A percentile compares a stretch with the other conserved stretches of the same genome.
phyloP scores from a whole-genome alignment of 2,329 filamentous ascomycete genomes.

The Zymoseptoria tritici region DNA sequence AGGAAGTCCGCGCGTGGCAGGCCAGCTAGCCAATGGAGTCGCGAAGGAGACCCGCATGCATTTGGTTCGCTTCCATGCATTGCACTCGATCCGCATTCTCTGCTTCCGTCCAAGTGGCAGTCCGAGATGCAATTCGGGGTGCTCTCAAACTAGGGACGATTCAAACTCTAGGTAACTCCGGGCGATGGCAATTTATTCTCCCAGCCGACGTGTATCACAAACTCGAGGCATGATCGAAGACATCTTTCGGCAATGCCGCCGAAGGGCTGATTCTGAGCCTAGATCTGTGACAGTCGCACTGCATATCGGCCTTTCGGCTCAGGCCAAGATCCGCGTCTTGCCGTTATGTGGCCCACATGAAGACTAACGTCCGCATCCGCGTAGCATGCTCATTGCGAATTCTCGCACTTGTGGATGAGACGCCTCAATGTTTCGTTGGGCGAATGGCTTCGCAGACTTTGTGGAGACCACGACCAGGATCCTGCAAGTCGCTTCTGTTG shows the following conservation, averaged over 20 bases:
- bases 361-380: constrained; percentile 1
- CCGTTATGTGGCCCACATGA: neutral
- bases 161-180: neutral
- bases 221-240: neutral
- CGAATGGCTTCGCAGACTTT: neutral
- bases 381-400: neutral
- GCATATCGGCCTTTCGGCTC: constrained; percentile 3
- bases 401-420: neutral
- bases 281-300: neutral
- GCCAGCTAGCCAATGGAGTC: neutral
- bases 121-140: neutral
- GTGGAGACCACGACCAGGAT: neutral
- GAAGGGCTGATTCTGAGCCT: neutral
- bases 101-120: neutral
- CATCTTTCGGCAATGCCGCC: neutral
- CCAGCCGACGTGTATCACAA: neutral
- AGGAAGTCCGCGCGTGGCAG: neutral
- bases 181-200: neutral
- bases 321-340: constrained; percentile 4
- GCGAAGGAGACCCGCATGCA: neutral
- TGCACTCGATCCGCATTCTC: neutral
- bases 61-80: neutral
- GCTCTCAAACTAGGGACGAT: neutral
- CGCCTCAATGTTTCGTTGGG: neutral
- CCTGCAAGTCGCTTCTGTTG: neutral